Evolutionary conservation across 345 rosid genomes (phyloP).

Genomic region (Pelargonium nanum): DNA sequence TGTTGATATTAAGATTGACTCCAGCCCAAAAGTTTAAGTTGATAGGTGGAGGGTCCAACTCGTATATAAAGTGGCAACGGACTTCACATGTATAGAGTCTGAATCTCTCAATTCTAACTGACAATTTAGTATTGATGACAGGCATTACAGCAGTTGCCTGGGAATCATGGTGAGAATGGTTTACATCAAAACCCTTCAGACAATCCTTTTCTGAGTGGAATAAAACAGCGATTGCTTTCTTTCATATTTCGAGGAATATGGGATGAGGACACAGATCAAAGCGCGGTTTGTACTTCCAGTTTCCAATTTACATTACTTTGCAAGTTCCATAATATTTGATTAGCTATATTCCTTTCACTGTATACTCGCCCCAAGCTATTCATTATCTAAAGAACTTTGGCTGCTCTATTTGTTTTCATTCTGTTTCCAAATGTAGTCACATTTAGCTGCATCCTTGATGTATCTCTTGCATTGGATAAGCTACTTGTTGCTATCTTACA

Average conservation of each 20-base stretch:
- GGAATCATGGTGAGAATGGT: constrained; percentile 31
- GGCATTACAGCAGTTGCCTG: constrained; percentile 35
- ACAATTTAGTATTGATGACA: constrained; percentile 25
- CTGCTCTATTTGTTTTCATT: neutral
- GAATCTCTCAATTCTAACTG: constrained; percentile 1
- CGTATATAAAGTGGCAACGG: too few species aligned
- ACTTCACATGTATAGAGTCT: too few species aligned
- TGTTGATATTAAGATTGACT: too few species aligned
- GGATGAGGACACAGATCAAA: constrained; percentile 64
- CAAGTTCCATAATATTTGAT: neutral
- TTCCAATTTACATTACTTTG: constrained; percentile 6
- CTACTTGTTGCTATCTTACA: neutral
- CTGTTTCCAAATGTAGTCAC: neutral
- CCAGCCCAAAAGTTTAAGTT: too few species aligned
- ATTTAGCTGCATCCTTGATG: neutral
- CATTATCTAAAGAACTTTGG: too few species aligned
- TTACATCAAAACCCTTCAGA: constrained; percentile 31
- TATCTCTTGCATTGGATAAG: neutral
- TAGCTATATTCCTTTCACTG: neutral
- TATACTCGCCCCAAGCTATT: neutral
- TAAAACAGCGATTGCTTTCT: constrained; percentile 88
- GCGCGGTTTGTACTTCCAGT: constrained; percentile 39
- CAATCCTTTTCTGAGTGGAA: constrained; percentile 56
- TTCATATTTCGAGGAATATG: constrained; percentile 74
- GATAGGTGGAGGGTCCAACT: too few species aligned